Percentiles rank a stretch among this genome's conserved stretches.
Conservation (phyloP, 2,329 filamentous ascomycete species). For the Albophoma yamanashiensis region DNA sequence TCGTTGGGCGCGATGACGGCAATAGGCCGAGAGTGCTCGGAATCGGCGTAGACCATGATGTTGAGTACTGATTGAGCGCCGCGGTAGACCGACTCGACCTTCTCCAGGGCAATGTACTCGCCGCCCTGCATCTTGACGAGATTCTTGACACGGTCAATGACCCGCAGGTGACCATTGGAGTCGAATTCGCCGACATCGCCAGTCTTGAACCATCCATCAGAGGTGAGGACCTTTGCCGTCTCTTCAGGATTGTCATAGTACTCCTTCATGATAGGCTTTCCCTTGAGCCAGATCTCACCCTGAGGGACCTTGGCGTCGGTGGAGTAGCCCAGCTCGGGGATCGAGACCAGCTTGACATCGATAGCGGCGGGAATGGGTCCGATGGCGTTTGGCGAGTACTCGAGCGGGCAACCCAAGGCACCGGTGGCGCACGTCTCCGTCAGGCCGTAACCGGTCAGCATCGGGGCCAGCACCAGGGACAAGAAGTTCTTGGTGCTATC, state of each 20-base stretch:
- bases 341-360: conserved; percentile 87
- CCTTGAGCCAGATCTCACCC: conserved; percentile 87
- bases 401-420: conserved; percentile 70
- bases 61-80: conserved; percentile 69
- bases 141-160: conserved; percentile 98
- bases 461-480: conserved; percentile 83
- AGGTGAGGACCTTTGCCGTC: conserved; percentile 64
- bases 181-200: conserved; percentile 93
- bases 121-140: conserved; percentile 90
- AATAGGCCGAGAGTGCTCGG: conserved; percentile 65
- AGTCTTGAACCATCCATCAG: conserved; percentile 94
- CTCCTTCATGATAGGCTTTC: conserved; percentile 59
- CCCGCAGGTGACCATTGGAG: conserved; percentile 63
- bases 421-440: conserved; percentile 88
- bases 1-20: conserved; percentile 68
- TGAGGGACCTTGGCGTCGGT: conserved; percentile 67
- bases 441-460: conserved; percentile 89
- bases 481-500: conserved; percentile 84
- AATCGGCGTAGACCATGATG: conserved; percentile 76
- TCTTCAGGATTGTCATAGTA: conserved; percentile 85
- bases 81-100: conserved; percentile 86
- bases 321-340: conserved; percentile 78
- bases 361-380: conserved; percentile 68
- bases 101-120: conserved; percentile 95
- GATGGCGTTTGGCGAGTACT: conserved; percentile 68